These are phyloP conservation scores for Thelonectria blattea DNA, from an alignment of 2,329 filamentous ascomycete genomes.

Conservation along the genomic window DNA sequence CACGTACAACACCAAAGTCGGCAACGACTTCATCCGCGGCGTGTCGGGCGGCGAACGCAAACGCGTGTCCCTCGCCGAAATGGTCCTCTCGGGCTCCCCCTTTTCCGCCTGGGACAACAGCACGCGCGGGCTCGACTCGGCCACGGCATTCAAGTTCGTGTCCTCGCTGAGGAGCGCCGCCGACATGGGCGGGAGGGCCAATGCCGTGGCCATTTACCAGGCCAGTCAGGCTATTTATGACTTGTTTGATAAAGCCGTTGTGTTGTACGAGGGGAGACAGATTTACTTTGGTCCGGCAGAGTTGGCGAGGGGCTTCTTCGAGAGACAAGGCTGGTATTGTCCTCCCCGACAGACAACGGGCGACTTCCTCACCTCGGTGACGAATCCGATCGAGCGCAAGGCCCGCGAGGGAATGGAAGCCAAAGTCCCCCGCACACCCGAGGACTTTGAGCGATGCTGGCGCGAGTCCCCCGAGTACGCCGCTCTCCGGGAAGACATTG, in stretches of 20 bases:
- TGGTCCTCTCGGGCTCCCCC: constrained; percentile 67
- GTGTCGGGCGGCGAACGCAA: constrained; percentile 76
- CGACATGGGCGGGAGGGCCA: constrained; percentile 66
- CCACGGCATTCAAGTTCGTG: constrained; percentile 76
- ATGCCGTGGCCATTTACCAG: constrained; percentile 74
- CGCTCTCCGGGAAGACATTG: constrained; percentile 54
- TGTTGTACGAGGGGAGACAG: constrained; percentile 78
- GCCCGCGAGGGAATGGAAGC: constrained; percentile 63
- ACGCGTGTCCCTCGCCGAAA: constrained; percentile 83
- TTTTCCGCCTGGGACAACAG: constrained; percentile 72
- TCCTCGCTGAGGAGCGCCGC: constrained; percentile 69
- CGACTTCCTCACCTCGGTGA: constrained; percentile 74
- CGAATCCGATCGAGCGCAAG: constrained; percentile 66
- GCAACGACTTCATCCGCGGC: constrained; percentile 75
- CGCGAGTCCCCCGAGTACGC: constrained; percentile 52
- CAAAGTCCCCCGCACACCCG: constrained; percentile 68
- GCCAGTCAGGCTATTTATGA: constrained; percentile 74
- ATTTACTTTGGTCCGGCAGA: constrained; percentile 74
- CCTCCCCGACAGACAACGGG: constrained; percentile 70
- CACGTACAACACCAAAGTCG: constrained; percentile 75
- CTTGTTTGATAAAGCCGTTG: constrained; percentile 75
- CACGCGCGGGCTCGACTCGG: constrained; percentile 75
- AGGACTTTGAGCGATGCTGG: constrained; percentile 67
- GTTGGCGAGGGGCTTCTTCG: constrained; percentile 69
- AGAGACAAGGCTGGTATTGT: constrained; percentile 71